Evolutionary conservation across 2,329 filamentous ascomycete genomes (phyloP).

Genomic region (Dactylellina cionopaga): DNA sequence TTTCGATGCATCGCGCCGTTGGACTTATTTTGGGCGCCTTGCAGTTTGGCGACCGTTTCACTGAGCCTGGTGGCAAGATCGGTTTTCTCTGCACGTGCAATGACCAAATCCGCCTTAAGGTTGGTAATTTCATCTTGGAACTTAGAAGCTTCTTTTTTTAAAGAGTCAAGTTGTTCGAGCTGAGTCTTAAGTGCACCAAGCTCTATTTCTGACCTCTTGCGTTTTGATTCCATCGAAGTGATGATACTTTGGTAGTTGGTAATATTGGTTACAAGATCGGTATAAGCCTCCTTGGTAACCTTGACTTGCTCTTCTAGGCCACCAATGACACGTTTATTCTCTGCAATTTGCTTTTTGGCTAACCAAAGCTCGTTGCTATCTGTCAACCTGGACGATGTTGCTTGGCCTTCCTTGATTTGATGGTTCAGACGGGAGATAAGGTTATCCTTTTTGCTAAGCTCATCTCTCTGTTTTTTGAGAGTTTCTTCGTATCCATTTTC

Average conservation of each 20-base stretch:
- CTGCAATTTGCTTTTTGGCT: not conserved
- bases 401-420: not conserved
- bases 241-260: not conserved
- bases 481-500: not conserved
- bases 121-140: not conserved
- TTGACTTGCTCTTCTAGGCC: not conserved
- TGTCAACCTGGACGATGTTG: not conserved
- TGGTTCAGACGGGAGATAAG: not conserved
- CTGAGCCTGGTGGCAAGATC: not conserved
- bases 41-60: not conserved
- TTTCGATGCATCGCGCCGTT: constrained; percentile 2
- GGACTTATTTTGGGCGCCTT: not conserved
- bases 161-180: not conserved
- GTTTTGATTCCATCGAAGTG: not conserved
- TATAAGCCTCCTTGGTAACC: not conserved
- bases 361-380: not conserved
- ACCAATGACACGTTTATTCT: not conserved
- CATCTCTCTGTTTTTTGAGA: not conserved
- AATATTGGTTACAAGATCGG: constrained; percentile 3
- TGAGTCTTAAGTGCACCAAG: not conserved
- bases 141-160: not conserved
- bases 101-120: not conserved
- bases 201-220: not conserved
- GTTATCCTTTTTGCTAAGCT: not conserved
- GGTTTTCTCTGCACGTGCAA: not conserved